Evolutionary conservation across 139 green algal species (phyloP).

Genomic region (Edaphochlamys debaryana): DNA sequence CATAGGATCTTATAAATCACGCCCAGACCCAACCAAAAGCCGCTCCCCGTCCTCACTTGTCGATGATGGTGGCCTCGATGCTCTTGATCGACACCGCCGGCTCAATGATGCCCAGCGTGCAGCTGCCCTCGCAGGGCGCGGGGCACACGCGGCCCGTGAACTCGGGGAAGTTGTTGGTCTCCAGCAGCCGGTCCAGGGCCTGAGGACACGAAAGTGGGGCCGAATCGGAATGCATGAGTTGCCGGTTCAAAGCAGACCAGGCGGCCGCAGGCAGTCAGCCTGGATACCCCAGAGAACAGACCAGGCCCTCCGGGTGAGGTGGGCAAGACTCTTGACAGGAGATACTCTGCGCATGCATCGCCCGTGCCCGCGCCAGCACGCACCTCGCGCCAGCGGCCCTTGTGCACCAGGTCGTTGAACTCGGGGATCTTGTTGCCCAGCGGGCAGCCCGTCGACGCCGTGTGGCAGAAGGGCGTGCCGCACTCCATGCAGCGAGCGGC

Average conservation of each 20-base stretch:
- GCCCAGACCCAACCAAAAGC: too few relatives aligned
- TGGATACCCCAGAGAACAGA: too few relatives aligned
- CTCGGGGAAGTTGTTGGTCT: conserved; percentile 99
- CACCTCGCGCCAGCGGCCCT: conserved; percentile 92
- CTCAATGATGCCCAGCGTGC: conserved; percentile 97
- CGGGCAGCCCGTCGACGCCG: conserved; percentile 82
- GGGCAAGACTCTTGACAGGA: too few relatives aligned
- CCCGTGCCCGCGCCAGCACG: too few relatives aligned
- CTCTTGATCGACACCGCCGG: conserved; percentile 96
- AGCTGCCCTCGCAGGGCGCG: conserved; percentile 94
- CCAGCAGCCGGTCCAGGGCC: conserved; percentile 91
- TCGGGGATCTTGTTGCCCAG: conserved; percentile 97
- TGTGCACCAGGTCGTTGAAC: conserved; percentile 96
- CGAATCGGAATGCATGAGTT: too few relatives aligned
- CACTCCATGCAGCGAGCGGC: conserved; percentile 96
- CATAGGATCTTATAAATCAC: too few relatives aligned
- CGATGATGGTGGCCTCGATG: conserved; percentile 96
- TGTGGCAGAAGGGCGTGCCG: conserved; percentile 97
- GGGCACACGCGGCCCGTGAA: conserved; percentile 96
- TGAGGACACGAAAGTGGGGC: too few relatives aligned
- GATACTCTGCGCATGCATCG: too few relatives aligned
- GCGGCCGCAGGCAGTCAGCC: too few relatives aligned
- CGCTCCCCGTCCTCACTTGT: too few relatives aligned
- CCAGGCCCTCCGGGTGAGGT: too few relatives aligned
- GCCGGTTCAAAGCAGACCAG: too few relatives aligned